A percentile compares a stretch with the other conserved stretches of the same genome.
These are phyloP conservation scores for Xerocomellus chrysenteron DNA, from an alignment of 768 basidiomycete species.

Conservation along the genomic window DNA sequence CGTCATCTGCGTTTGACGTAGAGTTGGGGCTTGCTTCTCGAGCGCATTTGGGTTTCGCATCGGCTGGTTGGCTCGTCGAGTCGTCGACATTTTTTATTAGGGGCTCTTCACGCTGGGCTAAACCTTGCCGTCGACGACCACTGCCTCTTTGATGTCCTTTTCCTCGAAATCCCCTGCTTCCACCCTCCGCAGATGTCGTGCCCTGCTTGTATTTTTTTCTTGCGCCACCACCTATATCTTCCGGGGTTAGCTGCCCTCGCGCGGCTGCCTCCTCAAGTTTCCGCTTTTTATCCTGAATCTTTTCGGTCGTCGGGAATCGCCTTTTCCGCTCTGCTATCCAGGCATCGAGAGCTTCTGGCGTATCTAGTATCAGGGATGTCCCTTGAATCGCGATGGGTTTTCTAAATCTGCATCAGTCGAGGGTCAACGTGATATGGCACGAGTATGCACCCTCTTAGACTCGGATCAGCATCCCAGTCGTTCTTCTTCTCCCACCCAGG, in stretches of 20 bases:
- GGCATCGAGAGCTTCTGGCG: slow-evolving; percentile 74
- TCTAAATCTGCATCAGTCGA: slow-evolving; percentile 37
- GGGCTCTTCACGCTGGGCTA: not conserved
- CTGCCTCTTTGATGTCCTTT: slow-evolving; percentile 30
- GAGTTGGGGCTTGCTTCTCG: slow-evolving; percentile 16
- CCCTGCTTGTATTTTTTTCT: slow-evolving; percentile 44
- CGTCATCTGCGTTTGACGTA: slow-evolving; percentile 35
- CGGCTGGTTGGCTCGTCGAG: not conserved
- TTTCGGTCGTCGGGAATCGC: slow-evolving; percentile 73
- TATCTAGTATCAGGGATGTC: slow-evolving; percentile 72
- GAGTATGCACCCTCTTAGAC: slow-evolving; percentile 64
- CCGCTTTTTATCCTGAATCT: slow-evolving; percentile 77
- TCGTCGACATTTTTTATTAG: not conserved
- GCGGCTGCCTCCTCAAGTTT: slow-evolving; percentile 76
- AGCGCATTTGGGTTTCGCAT: not conserved
- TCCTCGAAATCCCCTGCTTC: not conserved
- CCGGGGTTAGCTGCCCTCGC: slow-evolving; percentile 68
- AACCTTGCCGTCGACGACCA: slow-evolving; percentile 26
- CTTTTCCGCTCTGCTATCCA: slow-evolving; percentile 91
- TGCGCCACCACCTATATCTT: slow-evolving; percentile 41
- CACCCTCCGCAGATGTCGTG: not conserved
- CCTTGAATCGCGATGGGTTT: slow-evolving; percentile 77
- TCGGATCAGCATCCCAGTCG: slow-evolving; percentile 84
- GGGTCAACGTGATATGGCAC: not conserved
- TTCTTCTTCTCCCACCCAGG: slow-evolving; percentile 62